A percentile compares a stretch with the other conserved stretches of the same genome.
phyloP scores from a whole-genome alignment of 2,329 filamentous ascomycete species.

The Ophiostoma triangulosporum region DNA sequence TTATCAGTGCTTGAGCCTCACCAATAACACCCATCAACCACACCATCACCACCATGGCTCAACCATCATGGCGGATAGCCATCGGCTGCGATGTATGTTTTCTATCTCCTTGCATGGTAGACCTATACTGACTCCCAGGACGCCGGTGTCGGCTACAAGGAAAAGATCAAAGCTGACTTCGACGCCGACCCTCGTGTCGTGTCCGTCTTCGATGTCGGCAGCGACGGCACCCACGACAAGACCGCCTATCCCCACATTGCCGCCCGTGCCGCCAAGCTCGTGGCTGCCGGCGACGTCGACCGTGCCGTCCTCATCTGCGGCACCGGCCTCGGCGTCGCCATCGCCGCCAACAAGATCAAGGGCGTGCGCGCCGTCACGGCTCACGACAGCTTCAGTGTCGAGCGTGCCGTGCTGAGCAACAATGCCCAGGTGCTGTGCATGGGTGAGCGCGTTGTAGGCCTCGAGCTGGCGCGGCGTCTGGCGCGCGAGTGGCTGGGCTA shows the following conservation, averaged over 20 bases:
- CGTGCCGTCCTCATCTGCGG: slow-evolving; percentile 74
- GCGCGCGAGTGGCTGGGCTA: slow-evolving; percentile 78
- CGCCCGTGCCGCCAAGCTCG: slow-evolving; percentile 12
- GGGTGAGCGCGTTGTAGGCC: slow-evolving; percentile 68
- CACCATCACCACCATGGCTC: slow-evolving; percentile 10
- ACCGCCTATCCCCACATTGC: slow-evolving; percentile 69
- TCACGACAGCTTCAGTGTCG: slow-evolving; percentile 74
- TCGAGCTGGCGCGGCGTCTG: slow-evolving; percentile 66
- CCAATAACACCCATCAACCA: not conserved
- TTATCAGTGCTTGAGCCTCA: not conserved
- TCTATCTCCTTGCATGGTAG: not conserved
- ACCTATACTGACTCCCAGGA: slow-evolving; percentile 6
- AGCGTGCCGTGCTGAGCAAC: slow-evolving; percentile 69
- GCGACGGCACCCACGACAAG: slow-evolving; percentile 51
- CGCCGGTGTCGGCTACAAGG: slow-evolving; percentile 67
- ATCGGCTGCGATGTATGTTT: slow-evolving; percentile 39
- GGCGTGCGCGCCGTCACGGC: slow-evolving; percentile 80
- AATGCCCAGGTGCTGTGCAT: slow-evolving; percentile 80
- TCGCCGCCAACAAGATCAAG: slow-evolving; percentile 77
- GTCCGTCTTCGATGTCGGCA: slow-evolving; percentile 61
- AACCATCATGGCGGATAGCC: slow-evolving; percentile 37
- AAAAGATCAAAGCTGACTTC: slow-evolving; percentile 61
- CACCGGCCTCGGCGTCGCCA: slow-evolving; percentile 76
- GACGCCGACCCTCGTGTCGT: slow-evolving; percentile 52
- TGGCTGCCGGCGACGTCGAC: slow-evolving; percentile 13